A percentile compares a stretch with the other conserved stretches of the same genome.
Conservation (phyloP, 2,329 filamentous ascomycete species). For the Ambrosiella cleistominuta region DNA sequence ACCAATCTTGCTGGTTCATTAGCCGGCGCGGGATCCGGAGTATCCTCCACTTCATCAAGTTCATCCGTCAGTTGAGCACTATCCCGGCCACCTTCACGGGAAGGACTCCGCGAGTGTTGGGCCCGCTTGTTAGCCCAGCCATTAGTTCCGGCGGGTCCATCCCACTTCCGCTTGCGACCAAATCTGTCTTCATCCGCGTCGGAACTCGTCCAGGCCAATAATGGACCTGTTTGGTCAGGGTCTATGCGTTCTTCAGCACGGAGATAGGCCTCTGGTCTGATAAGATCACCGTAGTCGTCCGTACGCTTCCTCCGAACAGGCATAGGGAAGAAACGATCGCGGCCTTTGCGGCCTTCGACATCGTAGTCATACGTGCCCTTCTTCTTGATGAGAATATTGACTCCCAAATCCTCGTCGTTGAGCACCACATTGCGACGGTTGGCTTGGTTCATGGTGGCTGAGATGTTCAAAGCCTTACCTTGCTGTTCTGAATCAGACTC, state of each 20-base stretch:
- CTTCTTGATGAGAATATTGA: slow-evolving; percentile 76
- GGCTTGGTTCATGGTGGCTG: slow-evolving; percentile 66
- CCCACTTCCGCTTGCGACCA: slow-evolving; percentile 90
- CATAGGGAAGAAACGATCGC: slow-evolving; percentile 83
- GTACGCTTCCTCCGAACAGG: slow-evolving; percentile 59
- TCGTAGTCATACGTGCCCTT: slow-evolving; percentile 91
- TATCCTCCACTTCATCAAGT: slow-evolving; percentile 40
- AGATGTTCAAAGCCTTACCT: slow-evolving; percentile 78
- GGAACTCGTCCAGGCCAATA: not conserved
- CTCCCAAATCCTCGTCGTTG: slow-evolving; percentile 76
- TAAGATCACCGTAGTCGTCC: slow-evolving; percentile 88
- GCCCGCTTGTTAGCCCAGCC: slow-evolving; percentile 46
- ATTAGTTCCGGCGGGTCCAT: slow-evolving; percentile 21
- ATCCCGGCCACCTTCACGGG: slow-evolving; percentile 27
- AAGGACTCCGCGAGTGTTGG: slow-evolving; percentile 23
- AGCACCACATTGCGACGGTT: slow-evolving; percentile 72
- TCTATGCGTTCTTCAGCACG: slow-evolving; percentile 79
- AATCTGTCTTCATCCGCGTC: slow-evolving; percentile 44
- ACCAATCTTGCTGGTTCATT: slow-evolving; percentile 52
- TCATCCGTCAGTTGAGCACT: slow-evolving; percentile 31
- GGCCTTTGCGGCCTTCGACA: slow-evolving; percentile 74
- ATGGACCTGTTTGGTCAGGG: slow-evolving; percentile 27
- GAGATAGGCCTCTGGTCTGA: slow-evolving; percentile 84
- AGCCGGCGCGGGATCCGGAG: slow-evolving; percentile 31
- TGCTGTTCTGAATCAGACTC: slow-evolving; percentile 82